Evolutionary conservation across 345 rosid species (phyloP).

Genomic region (Mallotus nudiflorus): DNA sequence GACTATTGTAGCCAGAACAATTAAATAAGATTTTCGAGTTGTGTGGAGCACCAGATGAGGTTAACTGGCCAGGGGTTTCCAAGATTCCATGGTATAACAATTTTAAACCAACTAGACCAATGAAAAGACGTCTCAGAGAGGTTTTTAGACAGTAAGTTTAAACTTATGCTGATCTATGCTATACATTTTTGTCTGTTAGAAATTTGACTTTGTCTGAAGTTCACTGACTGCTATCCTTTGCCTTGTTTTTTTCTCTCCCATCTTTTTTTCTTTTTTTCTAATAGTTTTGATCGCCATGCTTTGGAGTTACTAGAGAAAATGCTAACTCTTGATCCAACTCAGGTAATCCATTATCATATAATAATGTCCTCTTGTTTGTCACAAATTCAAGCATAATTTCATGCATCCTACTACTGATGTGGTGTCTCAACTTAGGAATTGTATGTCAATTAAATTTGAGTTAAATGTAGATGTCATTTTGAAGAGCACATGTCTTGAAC

Average conservation of each 20-base stretch:
- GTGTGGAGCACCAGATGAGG: slow-evolving; percentile 77
- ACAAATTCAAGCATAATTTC: no score
- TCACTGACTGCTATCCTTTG: not conserved
- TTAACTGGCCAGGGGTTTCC: slow-evolving; percentile 77
- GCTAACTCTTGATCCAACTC: slow-evolving; percentile 85
- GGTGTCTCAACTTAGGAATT: no score
- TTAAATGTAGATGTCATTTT: no score
- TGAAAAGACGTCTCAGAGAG: slow-evolving; percentile 81
- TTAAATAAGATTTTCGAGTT: slow-evolving; percentile 73
- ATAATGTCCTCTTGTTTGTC: not conserved
- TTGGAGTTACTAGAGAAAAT: slow-evolving; percentile 85
- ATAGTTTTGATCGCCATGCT: slow-evolving; percentile 82
- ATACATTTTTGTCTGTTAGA: not conserved
- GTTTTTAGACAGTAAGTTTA: slow-evolving; percentile 74
- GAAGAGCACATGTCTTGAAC: no score
- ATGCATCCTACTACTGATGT: no score
- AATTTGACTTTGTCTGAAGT: not conserved
- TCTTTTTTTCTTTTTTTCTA: no score
- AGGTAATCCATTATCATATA: slow-evolving; percentile 47
- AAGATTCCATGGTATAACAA: slow-evolving; percentile 75
- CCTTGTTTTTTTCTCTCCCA: no score
- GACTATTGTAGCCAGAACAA: slow-evolving; percentile 59
- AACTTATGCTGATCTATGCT: not conserved
- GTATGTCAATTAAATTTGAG: no score
- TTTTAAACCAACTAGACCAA: slow-evolving; percentile 70